Conservation (phyloP, 2,329 filamentous ascomycete species). For the Emydomyces testavorans region DNA sequence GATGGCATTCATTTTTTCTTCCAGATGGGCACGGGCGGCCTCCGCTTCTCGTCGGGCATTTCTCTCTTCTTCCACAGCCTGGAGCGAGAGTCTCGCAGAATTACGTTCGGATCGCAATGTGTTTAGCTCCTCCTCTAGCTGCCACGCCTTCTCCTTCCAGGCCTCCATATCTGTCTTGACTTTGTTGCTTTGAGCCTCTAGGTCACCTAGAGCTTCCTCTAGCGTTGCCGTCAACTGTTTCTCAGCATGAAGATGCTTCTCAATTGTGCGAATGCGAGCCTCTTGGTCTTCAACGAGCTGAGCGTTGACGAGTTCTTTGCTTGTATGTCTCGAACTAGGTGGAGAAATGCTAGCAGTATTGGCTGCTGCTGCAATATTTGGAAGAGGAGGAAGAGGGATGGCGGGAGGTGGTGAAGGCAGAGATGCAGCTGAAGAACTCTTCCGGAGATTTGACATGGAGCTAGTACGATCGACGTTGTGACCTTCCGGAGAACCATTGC, state of each 20-base stretch:
- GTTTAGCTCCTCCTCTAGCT: conserved; percentile 54
- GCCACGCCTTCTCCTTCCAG: conserved; percentile 75
- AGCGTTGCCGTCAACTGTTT: conserved; percentile 91
- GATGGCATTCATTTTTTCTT: conserved; percentile 88
- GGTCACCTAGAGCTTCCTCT: conserved; percentile 87
- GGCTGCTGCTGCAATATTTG: conserved; percentile 46
- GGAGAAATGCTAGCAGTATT: conserved; percentile 46
- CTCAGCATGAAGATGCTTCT: conserved; percentile 92
- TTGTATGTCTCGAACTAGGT: conserved; percentile 58
- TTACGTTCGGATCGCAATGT: conserved; percentile 48
- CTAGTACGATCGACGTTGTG: conserved; percentile 43
- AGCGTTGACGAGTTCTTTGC: conserved; percentile 65
- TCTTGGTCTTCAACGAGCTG: conserved; percentile 94
- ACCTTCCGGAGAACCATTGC: conserved; percentile 25
- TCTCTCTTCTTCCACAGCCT: conserved; percentile 91
- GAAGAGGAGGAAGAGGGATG: conserved; percentile 88
- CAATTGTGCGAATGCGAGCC: conserved; percentile 83
- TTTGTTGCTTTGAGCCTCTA: conserved; percentile 85
- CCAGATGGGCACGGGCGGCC: conserved; percentile 73
- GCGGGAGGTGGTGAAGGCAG: conserved; percentile 88
- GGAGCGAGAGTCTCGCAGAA: conserved; percentile 55
- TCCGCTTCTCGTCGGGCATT: conserved; percentile 86
- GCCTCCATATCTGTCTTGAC: conserved; percentile 80
- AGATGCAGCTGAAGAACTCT: conserved; percentile 70
- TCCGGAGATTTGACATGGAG: conserved; percentile 59